phyloP scores from a whole-genome alignment of 169 alveolate genomes.

The Cryptosporidium sp. region DNA sequence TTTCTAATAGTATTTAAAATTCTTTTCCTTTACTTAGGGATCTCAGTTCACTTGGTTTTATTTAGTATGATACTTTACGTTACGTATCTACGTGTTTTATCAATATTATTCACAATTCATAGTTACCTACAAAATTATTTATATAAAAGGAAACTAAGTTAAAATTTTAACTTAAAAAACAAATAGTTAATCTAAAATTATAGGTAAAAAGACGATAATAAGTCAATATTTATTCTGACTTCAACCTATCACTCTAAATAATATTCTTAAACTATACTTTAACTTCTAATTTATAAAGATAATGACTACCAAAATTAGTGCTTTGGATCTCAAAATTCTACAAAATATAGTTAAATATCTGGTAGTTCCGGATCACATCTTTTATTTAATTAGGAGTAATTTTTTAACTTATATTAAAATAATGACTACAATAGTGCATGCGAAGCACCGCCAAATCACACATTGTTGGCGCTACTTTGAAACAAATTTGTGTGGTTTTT shows the following conservation, averaged over 20 bases:
- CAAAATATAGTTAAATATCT: too few species aligned
- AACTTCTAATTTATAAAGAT: too few species aligned
- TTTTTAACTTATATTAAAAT: too few species aligned
- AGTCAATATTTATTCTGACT: too few species aligned
- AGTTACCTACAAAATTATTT: background rate
- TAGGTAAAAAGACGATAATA: background rate
- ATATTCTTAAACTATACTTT: background rate
- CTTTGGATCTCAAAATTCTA: background rate
- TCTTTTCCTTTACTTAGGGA: background rate
- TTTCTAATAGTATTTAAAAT: background rate
- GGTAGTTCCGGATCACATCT: background rate
- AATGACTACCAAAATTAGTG: too few species aligned
- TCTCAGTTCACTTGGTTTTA: background rate
- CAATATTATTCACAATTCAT: background rate
- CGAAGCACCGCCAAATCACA: conserved; percentile 2
- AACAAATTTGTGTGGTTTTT: conserved; percentile 30
- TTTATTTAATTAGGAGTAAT: background rate
- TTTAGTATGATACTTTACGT: conserved; percentile 35
- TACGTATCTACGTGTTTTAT: conserved; percentile 1
- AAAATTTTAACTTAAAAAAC: background rate
- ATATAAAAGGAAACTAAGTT: background rate
- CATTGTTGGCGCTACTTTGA: background rate
- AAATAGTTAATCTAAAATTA: background rate
- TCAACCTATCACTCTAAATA: background rate
- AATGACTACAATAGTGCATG: conserved; percentile 13